phyloP scores from a whole-genome alignment of 192 early-diverging fungal species.

The Coemansia sp. region DNA sequence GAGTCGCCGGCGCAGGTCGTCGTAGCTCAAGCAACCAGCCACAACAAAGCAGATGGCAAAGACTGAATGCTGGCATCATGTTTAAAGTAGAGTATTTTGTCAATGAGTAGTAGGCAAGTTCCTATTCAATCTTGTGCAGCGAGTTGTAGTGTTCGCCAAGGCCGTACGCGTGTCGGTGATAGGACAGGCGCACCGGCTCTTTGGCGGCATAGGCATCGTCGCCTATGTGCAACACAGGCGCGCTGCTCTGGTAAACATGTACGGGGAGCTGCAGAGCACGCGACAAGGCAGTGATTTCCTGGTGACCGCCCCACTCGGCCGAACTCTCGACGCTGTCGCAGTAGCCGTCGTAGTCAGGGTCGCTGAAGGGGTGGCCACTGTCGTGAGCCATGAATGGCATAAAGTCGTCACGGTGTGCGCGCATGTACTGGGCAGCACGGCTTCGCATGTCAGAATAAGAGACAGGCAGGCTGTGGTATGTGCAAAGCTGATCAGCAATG shows the following conservation, averaged over 20 bases:
- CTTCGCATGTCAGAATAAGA: conserved; percentile 64
- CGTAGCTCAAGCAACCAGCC: background rate
- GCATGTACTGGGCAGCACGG: conserved; percentile 76
- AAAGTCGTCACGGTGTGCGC: conserved; percentile 78
- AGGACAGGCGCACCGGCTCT: conserved; percentile 69
- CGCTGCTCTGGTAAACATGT: conserved; percentile 79
- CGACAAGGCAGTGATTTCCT: conserved; percentile 83
- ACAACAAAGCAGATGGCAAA: background rate
- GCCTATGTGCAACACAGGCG: conserved; percentile 73
- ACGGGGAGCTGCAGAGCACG: conserved; percentile 69
- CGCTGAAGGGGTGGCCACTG: conserved; percentile 69
- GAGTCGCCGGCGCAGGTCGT: conserved; percentile 9
- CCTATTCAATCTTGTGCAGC: conserved; percentile 38
- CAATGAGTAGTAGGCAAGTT: background rate
- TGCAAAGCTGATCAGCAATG: conserved; percentile 72
- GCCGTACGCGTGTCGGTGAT: conserved; percentile 86
- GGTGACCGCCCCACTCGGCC: conserved; percentile 90
- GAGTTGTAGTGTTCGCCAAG: conserved; percentile 98
- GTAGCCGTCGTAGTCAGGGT: conserved; percentile 67
- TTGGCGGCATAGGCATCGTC: conserved; percentile 62
- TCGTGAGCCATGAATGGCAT: conserved; percentile 81
- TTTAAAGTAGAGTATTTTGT: background rate
- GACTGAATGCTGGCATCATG: background rate
- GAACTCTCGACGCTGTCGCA: conserved; percentile 75
- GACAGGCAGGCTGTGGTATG: conserved; percentile 52